Evolutionary conservation across 2,329 filamentous ascomycete genomes (phyloP).

Genomic region (Pseudogymnoascus sp.): DNA sequence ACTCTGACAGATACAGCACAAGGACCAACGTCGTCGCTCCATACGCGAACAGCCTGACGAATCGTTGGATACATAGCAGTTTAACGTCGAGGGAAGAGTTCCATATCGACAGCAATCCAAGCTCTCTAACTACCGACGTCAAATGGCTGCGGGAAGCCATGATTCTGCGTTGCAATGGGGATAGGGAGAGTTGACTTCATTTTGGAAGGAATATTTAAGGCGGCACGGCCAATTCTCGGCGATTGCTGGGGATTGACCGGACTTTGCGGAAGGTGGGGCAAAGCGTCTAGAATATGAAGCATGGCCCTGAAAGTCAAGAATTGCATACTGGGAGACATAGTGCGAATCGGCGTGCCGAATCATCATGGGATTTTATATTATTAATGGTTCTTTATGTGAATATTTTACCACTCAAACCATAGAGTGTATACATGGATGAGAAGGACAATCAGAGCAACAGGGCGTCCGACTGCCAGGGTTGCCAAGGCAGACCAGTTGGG

Average conservation of each 20-base stretch:
- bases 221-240: background rate
- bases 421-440: background rate
- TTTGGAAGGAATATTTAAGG: background rate
- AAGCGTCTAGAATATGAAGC: background rate
- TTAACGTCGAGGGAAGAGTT: conserved; percentile 43
- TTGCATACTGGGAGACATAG: background rate
- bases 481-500: background rate
- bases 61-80: conserved; percentile 50
- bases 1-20: conserved; percentile 45
- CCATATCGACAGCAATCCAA: conserved; percentile 39
- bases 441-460: too few species aligned
- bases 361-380: background rate
- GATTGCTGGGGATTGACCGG: background rate
- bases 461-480: background rate
- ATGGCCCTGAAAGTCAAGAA: background rate
- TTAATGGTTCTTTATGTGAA: background rate
- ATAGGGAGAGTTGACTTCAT: background rate
- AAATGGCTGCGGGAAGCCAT: background rate
- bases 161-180: background rate
- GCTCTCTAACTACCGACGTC: conserved; percentile 27
- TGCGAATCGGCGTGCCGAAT: background rate
- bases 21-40: conserved; percentile 51
- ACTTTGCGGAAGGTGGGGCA: background rate
- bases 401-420: background rate
- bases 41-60: conserved; percentile 57